Conservation (phyloP, 495 filamentous ascomycete species). For the Alectoria sarmentosa region DNA sequence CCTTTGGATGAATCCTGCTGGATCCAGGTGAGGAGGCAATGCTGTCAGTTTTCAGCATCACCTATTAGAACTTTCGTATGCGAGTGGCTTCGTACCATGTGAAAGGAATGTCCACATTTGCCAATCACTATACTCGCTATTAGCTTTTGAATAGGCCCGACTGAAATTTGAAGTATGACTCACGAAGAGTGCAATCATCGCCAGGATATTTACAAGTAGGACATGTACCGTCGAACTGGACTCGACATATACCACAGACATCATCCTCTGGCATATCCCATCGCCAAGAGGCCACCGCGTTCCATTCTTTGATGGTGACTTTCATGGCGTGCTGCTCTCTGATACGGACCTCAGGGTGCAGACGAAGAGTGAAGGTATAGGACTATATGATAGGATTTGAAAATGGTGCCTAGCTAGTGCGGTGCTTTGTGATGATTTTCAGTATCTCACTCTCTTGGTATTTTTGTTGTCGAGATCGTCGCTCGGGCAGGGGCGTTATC, state of each 20-base stretch:
- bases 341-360: neutral
- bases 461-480: neutral
- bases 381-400: no score
- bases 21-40: slow-evolving; percentile 95
- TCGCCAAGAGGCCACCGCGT: slow-evolving; percentile 89
- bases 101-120: slow-evolving; percentile 94
- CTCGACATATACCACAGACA: slow-evolving; percentile 96
- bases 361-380: neutral
- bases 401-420: neutral
- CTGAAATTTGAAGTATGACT: slow-evolving; percentile 27
- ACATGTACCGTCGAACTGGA: slow-evolving; percentile 96
- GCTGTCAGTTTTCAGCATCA: slow-evolving; percentile 45
- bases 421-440: neutral
- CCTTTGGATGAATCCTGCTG: slow-evolving; percentile 89
- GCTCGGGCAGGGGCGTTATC: neutral
- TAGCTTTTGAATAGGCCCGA: slow-evolving; percentile 4
- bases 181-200: slow-evolving; percentile 88
- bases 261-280: slow-evolving; percentile 99
- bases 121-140: slow-evolving; percentile 61
- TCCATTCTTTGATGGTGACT: slow-evolving; percentile 86
- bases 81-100: slow-evolving; percentile 61
- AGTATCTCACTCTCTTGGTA: neutral
- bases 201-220: slow-evolving; percentile 97
- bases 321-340: slow-evolving; percentile 59
- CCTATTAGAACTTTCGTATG: neutral